A percentile compares a stretch with the other conserved stretches of the same genome.
These are phyloP conservation scores for Penicillium dipodomyicola DNA, from an alignment of 495 filamentous ascomycete species.

Conservation along the genomic window DNA sequence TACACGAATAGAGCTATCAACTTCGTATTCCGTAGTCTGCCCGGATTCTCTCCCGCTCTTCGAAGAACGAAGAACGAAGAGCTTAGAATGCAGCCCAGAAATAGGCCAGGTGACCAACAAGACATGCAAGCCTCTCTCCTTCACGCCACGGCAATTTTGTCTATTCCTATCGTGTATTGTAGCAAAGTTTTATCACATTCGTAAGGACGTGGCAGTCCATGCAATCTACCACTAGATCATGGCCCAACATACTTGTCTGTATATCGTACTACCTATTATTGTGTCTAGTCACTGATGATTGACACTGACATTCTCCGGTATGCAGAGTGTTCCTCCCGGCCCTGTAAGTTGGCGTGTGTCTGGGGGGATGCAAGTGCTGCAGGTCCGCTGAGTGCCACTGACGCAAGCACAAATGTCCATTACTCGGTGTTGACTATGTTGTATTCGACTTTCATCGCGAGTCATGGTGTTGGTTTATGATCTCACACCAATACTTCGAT, in stretches of 20 bases:
- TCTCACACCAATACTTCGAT: not conserved
- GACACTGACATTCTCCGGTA: slow-evolving; percentile 11
- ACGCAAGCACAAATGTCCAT: slow-evolving; percentile 4
- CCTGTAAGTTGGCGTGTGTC: not conserved
- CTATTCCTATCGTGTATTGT: not conserved
- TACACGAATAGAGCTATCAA: slow-evolving; percentile 18
- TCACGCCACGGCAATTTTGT: not conserved
- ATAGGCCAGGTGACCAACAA: slow-evolving; percentile 8
- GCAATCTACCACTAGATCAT: not conserved
- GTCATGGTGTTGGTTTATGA: not conserved
- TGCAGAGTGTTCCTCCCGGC: not conserved
- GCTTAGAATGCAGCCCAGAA: not conserved
- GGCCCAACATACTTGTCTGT: not conserved
- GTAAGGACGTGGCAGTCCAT: not conserved
- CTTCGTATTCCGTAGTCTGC: slow-evolving; percentile 15
- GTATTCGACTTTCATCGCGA: not conserved
- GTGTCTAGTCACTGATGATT: not conserved
- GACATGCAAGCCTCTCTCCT: slow-evolving; percentile 20
- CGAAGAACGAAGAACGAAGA: not conserved
- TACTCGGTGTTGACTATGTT: no score
- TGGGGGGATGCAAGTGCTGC: slow-evolving; percentile 1
- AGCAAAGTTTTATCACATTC: slow-evolving; percentile 3
- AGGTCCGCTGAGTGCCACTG: slow-evolving; percentile 5
- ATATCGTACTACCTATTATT: not conserved
- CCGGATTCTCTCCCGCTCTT: slow-evolving; percentile 17